Evolutionary conservation across 1,139 yeast genomes (phyloP), one percentile per base, ranked within the genome.

Genomic region (Geotrichum histeridarum): DNA sequence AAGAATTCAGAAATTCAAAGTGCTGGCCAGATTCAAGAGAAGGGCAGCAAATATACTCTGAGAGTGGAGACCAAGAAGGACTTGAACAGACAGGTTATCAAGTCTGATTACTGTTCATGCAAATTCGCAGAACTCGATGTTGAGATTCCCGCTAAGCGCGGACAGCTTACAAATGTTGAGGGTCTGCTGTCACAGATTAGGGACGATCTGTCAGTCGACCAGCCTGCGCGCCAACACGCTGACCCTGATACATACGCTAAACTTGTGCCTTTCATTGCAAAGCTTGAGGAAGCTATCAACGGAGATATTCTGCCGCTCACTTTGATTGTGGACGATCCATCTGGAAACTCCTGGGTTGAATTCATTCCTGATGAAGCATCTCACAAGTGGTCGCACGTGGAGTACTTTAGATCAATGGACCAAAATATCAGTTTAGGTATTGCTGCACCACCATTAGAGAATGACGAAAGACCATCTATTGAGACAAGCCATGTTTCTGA

Each of bases 341-440:
- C 96, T 0, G 99, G 99, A 17, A 93, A 94, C 73, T 91, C 98
- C 1, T 94, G 97, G 96, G 83, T 94, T 55, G 96, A 90, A 68
- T 90, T 80, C 67, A 72, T 80, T 56, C 98, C 98, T 17, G 91
- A 87, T 56, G 96, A 91, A 68, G 79, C 96, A 9, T 75, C 86
- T 53, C 96, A 88, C 71, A 89, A 90, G 68, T 91, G 98, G 97
- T 79, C 95, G 32, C 86, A 83, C 73, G 77, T 78, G 46, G 94
- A 89, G 64, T 93, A 93, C 70, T 73, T 79, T 64, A 81, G 99
- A 73, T 80, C 95, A 3, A 89, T 89, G 42, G 95, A 89, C 62
- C 98, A 94, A 70, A 87, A 89, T 67, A 89, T 86, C 39, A 80
- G 77, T 58, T 79, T 94, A 54, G 99, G 99, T n/a, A 77, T 94